Evolutionary conservation across 352 stramenopile genomes (phyloP).

Genomic region (Globisporangium barbulae): DNA sequence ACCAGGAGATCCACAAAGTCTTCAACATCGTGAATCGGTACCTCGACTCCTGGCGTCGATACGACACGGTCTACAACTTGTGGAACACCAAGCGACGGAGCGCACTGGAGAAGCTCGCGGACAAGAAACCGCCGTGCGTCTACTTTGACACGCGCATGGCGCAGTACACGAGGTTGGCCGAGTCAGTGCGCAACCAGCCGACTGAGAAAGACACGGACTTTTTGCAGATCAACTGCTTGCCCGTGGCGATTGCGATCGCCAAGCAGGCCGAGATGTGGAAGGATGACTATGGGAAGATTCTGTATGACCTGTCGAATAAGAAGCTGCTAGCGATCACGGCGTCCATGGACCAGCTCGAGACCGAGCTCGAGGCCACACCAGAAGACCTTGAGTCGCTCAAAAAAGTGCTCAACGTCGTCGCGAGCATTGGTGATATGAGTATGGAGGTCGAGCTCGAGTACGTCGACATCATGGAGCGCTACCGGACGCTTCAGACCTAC

Average conservation of each 20-base stretch:
- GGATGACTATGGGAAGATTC: constrained; percentile 91
- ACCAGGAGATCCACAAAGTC: constrained; percentile 93
- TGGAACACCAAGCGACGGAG: constrained; percentile 92
- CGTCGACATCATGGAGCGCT: constrained; percentile 91
- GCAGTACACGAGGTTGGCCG: constrained; percentile 85
- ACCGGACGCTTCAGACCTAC: constrained; percentile 84
- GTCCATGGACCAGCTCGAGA: constrained; percentile 79
- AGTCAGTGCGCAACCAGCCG: constrained; percentile 86
- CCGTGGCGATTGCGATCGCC: constrained; percentile 86
- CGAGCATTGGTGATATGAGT: constrained; percentile 74
- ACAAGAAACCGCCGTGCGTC: constrained; percentile 91
- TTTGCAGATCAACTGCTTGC: constrained; percentile 91
- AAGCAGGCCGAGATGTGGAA: constrained; percentile 94
- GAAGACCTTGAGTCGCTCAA: constrained; percentile 93
- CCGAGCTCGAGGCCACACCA: constrained; percentile 74
- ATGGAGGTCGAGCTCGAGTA: constrained; percentile 96
- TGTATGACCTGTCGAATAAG: constrained; percentile 86
- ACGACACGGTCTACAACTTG: constrained; percentile 93
- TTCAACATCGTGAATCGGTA: constrained; percentile 95
- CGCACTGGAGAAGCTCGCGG: constrained; percentile 89
- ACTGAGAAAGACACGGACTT: constrained; percentile 95
- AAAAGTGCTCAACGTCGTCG: constrained; percentile 92
- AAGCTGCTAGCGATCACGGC: constrained; percentile 69
- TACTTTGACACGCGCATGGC: constrained; percentile 94
- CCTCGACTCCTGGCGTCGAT: constrained; percentile 91